A percentile compares a stretch with the other conserved stretches of the same genome.
phyloP scores from a whole-genome alignment of 805 yeast genomes.

The Nakazawaea populi region DNA sequence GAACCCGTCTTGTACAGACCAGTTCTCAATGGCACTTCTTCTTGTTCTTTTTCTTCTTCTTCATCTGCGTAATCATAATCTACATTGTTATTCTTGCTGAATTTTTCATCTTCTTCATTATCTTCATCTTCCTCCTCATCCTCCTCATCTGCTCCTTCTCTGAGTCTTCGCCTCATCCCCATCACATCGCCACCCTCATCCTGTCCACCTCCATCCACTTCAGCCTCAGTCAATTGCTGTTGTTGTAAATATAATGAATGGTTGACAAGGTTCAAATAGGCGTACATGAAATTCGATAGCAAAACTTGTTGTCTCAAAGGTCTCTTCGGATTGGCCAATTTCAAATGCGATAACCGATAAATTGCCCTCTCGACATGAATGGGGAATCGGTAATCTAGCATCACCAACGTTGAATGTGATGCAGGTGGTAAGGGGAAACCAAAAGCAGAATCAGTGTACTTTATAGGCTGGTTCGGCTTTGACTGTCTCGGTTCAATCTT shows the following conservation, averaged over 20 bases:
- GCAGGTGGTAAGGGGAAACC: constrained; percentile 85
- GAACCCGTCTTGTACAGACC: neutral
- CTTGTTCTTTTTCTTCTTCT: neutral
- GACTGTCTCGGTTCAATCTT: constrained; percentile 25
- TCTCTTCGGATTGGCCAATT: constrained; percentile 89
- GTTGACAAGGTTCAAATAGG: constrained; percentile 89
- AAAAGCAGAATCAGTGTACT: constrained; percentile 73
- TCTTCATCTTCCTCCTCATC: neutral
- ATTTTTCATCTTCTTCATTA: neutral
- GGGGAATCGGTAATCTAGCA: constrained; percentile 85
- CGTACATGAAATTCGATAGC: constrained; percentile 94
- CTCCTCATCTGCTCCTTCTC: constrained; percentile 2
- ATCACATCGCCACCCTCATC: neutral
- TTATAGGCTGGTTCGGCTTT: constrained; percentile 50
- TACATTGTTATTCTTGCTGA: neutral
- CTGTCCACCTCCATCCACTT: neutral
- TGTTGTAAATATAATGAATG: constrained; percentile 80
- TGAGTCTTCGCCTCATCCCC: neutral
- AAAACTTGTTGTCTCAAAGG: constrained; percentile 89
- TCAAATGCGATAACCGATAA: constrained; percentile 85
- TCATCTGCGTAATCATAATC: constrained; percentile 5
- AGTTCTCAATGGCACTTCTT: neutral
- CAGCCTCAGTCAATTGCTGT: constrained; percentile 16
- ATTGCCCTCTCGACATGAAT: constrained; percentile 95
- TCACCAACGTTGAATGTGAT: constrained; percentile 66